Conservation (phyloP, 768 basidiomycete species). For the Lactarius hatsudake region DNA sequence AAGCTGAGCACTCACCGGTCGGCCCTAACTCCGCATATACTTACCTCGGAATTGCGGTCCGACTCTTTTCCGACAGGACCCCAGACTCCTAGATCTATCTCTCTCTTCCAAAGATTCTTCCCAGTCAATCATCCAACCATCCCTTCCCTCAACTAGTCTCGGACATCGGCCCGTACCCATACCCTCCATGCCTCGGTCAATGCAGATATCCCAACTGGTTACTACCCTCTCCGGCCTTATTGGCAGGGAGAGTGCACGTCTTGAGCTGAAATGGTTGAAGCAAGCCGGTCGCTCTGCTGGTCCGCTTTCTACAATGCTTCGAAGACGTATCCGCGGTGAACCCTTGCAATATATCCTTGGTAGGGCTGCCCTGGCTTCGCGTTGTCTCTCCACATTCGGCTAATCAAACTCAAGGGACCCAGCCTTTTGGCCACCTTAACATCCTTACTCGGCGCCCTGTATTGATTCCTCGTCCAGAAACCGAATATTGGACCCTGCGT, state of each 20-base stretch:
- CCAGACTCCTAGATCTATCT: neutral
- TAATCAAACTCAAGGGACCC: constrained; percentile 51
- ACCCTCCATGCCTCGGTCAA: constrained; percentile 4
- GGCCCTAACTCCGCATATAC: constrained; percentile 11
- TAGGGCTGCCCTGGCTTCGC: constrained; percentile 51
- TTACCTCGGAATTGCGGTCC: constrained; percentile 8
- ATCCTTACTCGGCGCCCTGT: constrained; percentile 73
- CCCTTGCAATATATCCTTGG: constrained; percentile 92
- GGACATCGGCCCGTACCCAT: constrained; percentile 3
- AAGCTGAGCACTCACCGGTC: neutral
- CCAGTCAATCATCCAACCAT: neutral
- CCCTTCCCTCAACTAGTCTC: neutral
- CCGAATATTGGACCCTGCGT: constrained; percentile 74
- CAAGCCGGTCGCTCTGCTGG: constrained; percentile 30
- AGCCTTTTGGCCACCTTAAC: constrained; percentile 83
- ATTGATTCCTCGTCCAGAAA: constrained; percentile 94
- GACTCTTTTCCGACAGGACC: neutral
- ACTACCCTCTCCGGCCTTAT: constrained; percentile 36
- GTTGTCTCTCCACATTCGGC: neutral
- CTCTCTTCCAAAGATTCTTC: neutral
- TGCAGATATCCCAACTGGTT: constrained; percentile 25
- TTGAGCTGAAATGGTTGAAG: constrained; percentile 52
- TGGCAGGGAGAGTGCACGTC: constrained; percentile 37
- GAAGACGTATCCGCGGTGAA: constrained; percentile 62
- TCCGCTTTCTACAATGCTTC: constrained; percentile 47